Evolutionary conservation across 495 filamentous ascomycete genomes (phyloP).

Genomic region (Bacidia rubella): DNA sequence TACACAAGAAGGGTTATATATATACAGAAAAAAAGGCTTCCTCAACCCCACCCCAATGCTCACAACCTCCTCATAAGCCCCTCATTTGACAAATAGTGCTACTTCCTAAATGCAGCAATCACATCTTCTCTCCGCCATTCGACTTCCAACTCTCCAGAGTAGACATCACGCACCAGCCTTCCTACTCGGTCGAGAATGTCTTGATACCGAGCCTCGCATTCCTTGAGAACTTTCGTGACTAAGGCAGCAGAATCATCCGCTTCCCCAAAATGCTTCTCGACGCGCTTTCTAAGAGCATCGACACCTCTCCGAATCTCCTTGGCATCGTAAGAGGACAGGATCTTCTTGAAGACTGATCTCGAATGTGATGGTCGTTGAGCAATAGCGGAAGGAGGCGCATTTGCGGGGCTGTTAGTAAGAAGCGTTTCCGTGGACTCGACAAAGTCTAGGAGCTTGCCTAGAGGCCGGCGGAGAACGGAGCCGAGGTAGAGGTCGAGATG

Average conservation of each 20-base stretch:
- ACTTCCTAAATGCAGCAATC: conserved; percentile 35
- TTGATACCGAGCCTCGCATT: conserved; percentile 67
- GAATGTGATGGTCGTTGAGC: conserved; percentile 67
- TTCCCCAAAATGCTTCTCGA: conserved; percentile 93
- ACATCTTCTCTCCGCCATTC: conserved; percentile 49
- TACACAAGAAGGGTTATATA: neutral
- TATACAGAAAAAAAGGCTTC: neutral
- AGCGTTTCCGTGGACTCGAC: conserved; percentile 72
- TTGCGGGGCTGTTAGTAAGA: conserved; percentile 25
- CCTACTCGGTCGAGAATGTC: conserved; percentile 57
- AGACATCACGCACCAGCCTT: conserved; percentile 47
- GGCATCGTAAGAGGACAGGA: conserved; percentile 61
- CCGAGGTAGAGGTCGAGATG: conserved; percentile 78
- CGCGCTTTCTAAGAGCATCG: conserved; percentile 71
- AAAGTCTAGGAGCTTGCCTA: conserved; percentile 84
- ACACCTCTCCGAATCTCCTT: conserved; percentile 77
- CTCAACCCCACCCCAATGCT: too few relatives aligned
- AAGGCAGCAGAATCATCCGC: conserved; percentile 61
- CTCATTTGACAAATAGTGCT: neutral
- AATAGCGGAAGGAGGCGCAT: conserved; percentile 26
- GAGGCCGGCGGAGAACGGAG: conserved; percentile 73
- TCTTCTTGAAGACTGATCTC: conserved; percentile 68
- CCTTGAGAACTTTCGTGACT: conserved; percentile 63
- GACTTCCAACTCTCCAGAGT: conserved; percentile 48
- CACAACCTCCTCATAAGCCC: neutral